Conservation (phyloP, 108 stramenopile species). For the Cafeteria roenbergensis region DNA sequence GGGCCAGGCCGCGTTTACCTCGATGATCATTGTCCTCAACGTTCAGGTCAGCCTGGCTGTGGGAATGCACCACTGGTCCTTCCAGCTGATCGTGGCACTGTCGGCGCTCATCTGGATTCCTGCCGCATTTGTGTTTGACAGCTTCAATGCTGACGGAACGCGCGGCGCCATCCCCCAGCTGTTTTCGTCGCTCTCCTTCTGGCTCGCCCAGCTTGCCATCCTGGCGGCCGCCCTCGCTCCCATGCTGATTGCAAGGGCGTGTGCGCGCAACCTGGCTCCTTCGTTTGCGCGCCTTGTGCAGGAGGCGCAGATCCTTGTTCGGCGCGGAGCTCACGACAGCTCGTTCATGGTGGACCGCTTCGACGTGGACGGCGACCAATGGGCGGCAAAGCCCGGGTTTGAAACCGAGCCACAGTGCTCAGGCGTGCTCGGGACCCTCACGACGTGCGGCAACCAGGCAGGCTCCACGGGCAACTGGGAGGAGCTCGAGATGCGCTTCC, state of each 20-base stretch:
- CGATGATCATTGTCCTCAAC: neutral
- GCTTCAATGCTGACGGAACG: neutral
- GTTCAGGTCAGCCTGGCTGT: neutral
- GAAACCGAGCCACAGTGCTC: too few species aligned
- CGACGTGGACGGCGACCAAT: too few species aligned
- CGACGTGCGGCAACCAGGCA: too few species aligned
- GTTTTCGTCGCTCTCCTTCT: neutral
- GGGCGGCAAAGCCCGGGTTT: too few species aligned
- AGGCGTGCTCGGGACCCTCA: too few species aligned
- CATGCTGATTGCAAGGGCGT: neutral
- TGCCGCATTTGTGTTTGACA: neutral
- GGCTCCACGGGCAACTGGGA: too few species aligned
- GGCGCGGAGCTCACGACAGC: too few species aligned
- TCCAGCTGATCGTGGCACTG: neutral
- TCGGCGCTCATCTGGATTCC: neutral
- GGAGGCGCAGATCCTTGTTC: too few species aligned
- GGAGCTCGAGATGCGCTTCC: too few species aligned
- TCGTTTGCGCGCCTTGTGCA: too few species aligned
- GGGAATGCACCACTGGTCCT: neutral
- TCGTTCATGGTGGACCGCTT: too few species aligned
- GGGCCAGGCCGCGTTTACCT: neutral
- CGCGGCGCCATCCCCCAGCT: neutral
- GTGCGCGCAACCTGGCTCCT: too few species aligned
- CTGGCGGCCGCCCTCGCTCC: neutral
- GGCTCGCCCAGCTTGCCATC: neutral